Percentiles rank a stretch among this genome's conserved stretches.
phyloP scores from a whole-genome alignment of 768 basidiomycete species.

The Punctularia strigosozonata region DNA sequence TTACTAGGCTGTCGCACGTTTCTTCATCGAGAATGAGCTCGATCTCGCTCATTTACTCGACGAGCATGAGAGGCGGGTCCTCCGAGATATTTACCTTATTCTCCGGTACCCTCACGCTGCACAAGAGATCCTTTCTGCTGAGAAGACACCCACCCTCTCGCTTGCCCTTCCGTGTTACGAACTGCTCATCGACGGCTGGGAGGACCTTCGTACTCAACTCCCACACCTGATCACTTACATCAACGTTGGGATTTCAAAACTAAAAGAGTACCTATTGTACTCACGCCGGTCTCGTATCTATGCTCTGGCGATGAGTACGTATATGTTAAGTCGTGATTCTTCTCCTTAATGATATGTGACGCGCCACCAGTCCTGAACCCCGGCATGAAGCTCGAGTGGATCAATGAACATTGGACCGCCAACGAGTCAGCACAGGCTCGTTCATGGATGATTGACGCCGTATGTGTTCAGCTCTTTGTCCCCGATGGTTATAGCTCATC shows the following conservation, averaged over 20 bases:
- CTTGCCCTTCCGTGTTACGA: background rate
- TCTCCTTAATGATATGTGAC: background rate
- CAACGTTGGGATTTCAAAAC: background rate
- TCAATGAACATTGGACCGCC: background rate
- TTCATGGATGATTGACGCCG: background rate
- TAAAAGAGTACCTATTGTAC: background rate
- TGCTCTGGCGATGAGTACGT: constrained; percentile 1
- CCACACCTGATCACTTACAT: background rate
- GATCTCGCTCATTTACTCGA: background rate
- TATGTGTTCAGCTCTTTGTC: no score
- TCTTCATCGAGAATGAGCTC: constrained; percentile 1
- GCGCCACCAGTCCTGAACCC: background rate
- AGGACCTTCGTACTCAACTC: background rate
- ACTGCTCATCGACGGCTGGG: background rate
- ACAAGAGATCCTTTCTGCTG: constrained; percentile 10
- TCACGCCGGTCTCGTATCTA: background rate
- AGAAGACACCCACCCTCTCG: background rate
- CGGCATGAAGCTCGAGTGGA: background rate
- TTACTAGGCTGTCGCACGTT: constrained; percentile 3
- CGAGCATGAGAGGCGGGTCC: constrained; percentile 9
- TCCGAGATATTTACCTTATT: constrained; percentile 17
- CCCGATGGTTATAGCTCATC: no score
- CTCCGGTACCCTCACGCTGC: constrained; percentile 16
- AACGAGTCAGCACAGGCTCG: background rate
- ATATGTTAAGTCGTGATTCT: background rate